phyloP scores from a whole-genome alignment of 2,329 filamentous ascomycete species.

The Orbilia brochopaga region DNA sequence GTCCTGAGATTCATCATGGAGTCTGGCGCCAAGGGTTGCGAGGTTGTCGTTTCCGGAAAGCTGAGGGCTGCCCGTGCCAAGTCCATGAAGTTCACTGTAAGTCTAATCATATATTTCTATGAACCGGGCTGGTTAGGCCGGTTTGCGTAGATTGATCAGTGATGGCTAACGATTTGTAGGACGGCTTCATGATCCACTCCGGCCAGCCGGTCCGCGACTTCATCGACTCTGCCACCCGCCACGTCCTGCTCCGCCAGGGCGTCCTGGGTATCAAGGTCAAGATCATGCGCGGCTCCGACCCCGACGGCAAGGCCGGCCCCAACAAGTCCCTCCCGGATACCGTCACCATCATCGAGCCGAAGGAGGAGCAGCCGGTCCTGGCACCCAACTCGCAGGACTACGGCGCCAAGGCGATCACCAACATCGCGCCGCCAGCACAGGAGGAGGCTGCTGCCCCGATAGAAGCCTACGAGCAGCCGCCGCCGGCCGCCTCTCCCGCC shows the following conservation, averaged over 20 bases:
- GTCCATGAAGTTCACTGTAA: slow-evolving; percentile 99
- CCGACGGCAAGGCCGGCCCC: slow-evolving; percentile 97
- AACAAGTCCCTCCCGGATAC: slow-evolving; percentile 97
- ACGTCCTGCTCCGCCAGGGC: slow-evolving; percentile 99
- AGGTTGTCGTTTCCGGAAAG: slow-evolving; percentile 99
- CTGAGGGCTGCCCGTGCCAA: slow-evolving; percentile 98
- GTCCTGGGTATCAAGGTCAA: slow-evolving; percentile 99
- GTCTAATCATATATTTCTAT: slow-evolving; percentile 54
- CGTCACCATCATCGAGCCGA: slow-evolving; percentile 99
- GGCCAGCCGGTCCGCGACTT: slow-evolving; percentile 99
- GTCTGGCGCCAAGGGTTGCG: slow-evolving; percentile 98
- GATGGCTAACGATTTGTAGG: slow-evolving; percentile 58
- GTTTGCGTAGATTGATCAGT: slow-evolving; percentile 10
- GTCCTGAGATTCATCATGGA: slow-evolving; percentile 99
- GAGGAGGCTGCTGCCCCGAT: slow-evolving; percentile 32
- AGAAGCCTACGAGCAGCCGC: slow-evolving; percentile 36
- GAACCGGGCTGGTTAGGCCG: not conserved
- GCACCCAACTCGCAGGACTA: slow-evolving; percentile 98
- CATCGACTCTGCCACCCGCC: slow-evolving; percentile 96
- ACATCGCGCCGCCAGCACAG: slow-evolving; percentile 33
- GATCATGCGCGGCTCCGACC: slow-evolving; percentile 99
- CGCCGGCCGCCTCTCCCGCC: slow-evolving; percentile 21
- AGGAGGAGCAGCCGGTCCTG: slow-evolving; percentile 95
- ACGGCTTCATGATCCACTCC: slow-evolving; percentile 99
- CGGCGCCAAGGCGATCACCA: slow-evolving; percentile 58